Percentiles rank a stretch among this genome's conserved stretches.
Conservation (phyloP, 306 rosid genomes). For the Hylodesmum podocarpum region DNA sequence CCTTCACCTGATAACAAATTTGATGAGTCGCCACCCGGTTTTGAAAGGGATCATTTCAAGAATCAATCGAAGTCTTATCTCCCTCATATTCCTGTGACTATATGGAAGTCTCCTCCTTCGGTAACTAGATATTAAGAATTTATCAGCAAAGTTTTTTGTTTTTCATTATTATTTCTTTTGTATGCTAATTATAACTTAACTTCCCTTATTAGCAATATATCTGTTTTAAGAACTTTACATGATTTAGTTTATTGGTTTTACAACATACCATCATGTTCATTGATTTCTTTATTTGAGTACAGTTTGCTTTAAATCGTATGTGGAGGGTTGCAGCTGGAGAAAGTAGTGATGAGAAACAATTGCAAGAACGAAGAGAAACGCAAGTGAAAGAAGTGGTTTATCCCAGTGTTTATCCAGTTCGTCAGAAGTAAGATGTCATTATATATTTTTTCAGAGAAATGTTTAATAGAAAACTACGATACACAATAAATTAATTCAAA, state of each 20-base stretch:
- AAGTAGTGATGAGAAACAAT: constrained; percentile 54
- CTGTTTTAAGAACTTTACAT: background rate
- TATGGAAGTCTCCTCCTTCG: constrained; percentile 66
- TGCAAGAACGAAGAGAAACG: constrained; percentile 52
- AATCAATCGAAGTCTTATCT: constrained; percentile 32
- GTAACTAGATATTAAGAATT: constrained; percentile 36
- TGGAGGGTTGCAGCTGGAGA: constrained; percentile 70
- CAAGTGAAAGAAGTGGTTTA: constrained; percentile 66
- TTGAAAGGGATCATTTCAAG: constrained; percentile 36
- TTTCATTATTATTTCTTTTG: background rate
- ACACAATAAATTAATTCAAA: too few species aligned
- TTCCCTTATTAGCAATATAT: constrained; percentile 9
- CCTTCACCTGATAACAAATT: constrained; percentile 39
- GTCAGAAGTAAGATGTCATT: constrained; percentile 39
- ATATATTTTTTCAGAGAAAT: too few species aligned
- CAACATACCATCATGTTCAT: background rate
- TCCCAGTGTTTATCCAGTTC: constrained; percentile 67
- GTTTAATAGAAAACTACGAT: too few species aligned
- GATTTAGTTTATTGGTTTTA: background rate
- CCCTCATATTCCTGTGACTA: constrained; percentile 31
- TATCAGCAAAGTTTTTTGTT: background rate
- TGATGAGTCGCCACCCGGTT: constrained; percentile 64
- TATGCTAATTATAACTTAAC: background rate
- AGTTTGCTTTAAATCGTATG: constrained; percentile 41
- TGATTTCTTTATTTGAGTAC: constrained; percentile 6